Evolutionary conservation across 768 basidiomycete genomes (phyloP), one percentile per base, ranked within the genome.

Genomic region (Tricholoma matsutake): DNA sequence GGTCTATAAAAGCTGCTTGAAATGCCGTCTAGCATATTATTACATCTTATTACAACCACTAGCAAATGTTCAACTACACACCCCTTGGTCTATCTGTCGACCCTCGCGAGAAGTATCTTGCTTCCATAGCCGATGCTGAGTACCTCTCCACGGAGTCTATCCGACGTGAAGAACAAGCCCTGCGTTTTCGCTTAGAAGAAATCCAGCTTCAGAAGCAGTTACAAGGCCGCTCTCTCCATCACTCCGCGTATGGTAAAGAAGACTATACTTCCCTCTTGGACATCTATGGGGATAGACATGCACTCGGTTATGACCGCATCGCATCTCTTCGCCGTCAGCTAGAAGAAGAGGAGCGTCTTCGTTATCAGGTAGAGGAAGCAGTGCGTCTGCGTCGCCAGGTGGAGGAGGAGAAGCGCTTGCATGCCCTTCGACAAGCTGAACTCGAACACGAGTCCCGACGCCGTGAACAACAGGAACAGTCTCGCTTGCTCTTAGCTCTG

Each of bases 111-210:
- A 72, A 69, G 25, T 79, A 79, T 62, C 64, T 77, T 28, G 70
- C 72, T 47, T 75, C 78, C 25, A 64, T 78, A 22, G 75, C 76
- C 7, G 75, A 78, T 63, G 71, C 71, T 13, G 73, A 77, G 43
- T 76, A 75, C 39, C 66, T 78, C 35, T 72, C 73, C 39, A 72
- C 70, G 5, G 68, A 77, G 53, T 71, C 73, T 34, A 61, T 65
- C 6, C 71, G 66, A 43, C 70, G 64, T 6, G 78, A 76, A 54
- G 76, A 78, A 59, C 67, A 66, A 18, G 67, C 65, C 20, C 64
- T 76, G 13, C 71, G 68, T 52, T 64, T 62, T 43, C 68, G 70
- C 41, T 39, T 74, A 25, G 35, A 67, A 13, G 68, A 71, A 20
- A 56, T 70, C 14, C 56, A 69, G 28, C 61, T 64, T 9, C 64